Percentiles rank a stretch among this genome's conserved stretches.
Conservation (phyloP, 108 stramenopile genomes). For the Cyclotella sp. region DNA sequence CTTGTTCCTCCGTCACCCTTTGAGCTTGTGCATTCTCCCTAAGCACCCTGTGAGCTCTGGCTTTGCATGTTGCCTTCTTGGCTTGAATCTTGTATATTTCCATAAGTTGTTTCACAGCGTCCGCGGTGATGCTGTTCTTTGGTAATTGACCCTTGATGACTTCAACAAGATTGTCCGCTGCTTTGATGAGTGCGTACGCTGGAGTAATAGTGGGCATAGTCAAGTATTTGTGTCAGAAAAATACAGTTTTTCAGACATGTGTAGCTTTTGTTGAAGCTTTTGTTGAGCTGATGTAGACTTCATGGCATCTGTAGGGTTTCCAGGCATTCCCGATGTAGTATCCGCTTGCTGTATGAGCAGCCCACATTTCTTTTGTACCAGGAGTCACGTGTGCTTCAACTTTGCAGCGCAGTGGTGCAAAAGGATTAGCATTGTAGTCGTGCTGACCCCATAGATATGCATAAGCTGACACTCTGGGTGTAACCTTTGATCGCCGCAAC, state of each 20-base stretch:
- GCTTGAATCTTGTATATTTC: no score
- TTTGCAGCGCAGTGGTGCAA: conserved; percentile 30
- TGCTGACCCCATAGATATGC: conserved; percentile 8
- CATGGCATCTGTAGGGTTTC: background rate
- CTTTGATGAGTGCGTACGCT: background rate
- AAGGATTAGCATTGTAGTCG: conserved; percentile 51
- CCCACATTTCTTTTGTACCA: background rate
- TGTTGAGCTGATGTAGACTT: background rate
- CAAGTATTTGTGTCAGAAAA: no score
- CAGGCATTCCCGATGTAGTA: background rate
- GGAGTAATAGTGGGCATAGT: no score
- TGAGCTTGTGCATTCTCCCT: background rate
- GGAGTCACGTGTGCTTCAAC: no score
- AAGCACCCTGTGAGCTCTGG: background rate
- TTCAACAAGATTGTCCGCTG: background rate
- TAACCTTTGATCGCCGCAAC: conserved; percentile 43
- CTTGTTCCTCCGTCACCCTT: background rate
- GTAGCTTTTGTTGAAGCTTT: no score
- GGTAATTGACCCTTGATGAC: no score
- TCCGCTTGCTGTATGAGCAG: background rate
- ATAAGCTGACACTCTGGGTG: no score
- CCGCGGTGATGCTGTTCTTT: no score
- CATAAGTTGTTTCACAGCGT: no score
- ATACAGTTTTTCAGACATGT: no score
- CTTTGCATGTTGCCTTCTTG: background rate